Conservation (phyloP, 352 stramenopile genomes). For the Phytopythium boreale region DNA sequence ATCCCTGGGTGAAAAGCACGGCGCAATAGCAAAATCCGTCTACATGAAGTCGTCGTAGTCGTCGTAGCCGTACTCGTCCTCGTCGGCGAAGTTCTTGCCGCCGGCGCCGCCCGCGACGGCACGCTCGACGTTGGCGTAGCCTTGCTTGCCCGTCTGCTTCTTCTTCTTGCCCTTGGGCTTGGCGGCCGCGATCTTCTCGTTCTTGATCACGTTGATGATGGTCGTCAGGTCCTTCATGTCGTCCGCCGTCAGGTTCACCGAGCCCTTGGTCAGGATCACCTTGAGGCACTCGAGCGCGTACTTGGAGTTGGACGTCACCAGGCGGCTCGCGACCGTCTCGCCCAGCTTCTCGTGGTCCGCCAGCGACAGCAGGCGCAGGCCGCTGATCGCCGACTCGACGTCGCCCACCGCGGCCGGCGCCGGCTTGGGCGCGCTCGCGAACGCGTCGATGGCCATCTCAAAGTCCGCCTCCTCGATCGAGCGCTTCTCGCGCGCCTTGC, state of each 20-base stretch:
- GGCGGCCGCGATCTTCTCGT: slow-evolving; percentile 79
- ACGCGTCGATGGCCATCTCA: slow-evolving; percentile 72
- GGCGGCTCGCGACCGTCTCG: slow-evolving; percentile 51
- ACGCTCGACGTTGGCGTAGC: slow-evolving; percentile 80
- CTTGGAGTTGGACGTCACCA: slow-evolving; percentile 66
- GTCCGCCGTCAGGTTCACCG: slow-evolving; percentile 72
- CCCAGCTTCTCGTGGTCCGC: slow-evolving; percentile 75
- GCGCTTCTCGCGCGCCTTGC: slow-evolving; percentile 51
- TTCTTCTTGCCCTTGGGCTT: slow-evolving; percentile 88
- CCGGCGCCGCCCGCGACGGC: slow-evolving; percentile 35
- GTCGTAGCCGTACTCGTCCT: slow-evolving; percentile 69
- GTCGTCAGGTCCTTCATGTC: slow-evolving; percentile 88
- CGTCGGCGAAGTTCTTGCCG: slow-evolving; percentile 28
- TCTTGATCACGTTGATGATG: slow-evolving; percentile 87
- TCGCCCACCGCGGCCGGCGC: slow-evolving; percentile 32
- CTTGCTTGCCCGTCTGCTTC: slow-evolving; percentile 74
- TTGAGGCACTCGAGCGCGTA: slow-evolving; percentile 80
- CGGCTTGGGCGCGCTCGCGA: slow-evolving; percentile 43
- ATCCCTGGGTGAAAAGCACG: too few species aligned
- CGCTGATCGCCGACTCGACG: slow-evolving; percentile 42
- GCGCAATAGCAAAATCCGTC: slow-evolving; percentile 12
- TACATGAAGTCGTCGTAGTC: slow-evolving; percentile 89
- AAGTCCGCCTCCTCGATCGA: slow-evolving; percentile 73
- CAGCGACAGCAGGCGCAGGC: slow-evolving; percentile 65
- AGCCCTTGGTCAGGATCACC: slow-evolving; percentile 76